phyloP scores from a whole-genome alignment of 805 yeast genomes.

The Saturnispora kantuleensis region DNA sequence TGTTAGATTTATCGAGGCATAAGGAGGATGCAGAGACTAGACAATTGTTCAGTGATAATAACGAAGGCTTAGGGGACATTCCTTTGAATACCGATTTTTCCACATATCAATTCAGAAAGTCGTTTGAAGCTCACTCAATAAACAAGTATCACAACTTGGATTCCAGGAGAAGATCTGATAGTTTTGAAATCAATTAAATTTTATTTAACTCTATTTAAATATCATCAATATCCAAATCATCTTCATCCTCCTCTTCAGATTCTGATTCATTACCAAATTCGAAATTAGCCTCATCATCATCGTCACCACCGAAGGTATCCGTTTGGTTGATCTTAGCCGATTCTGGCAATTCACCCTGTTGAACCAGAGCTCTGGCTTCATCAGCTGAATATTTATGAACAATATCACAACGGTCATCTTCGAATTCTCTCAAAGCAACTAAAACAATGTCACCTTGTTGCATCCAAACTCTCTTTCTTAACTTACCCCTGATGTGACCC shows the following conservation, averaged over 20 bases:
- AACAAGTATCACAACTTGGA: constrained; percentile 20
- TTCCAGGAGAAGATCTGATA: constrained; percentile 46
- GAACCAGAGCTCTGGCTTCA: constrained; percentile 94
- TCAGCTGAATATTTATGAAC: constrained; percentile 94
- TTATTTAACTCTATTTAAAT: constrained; percentile 37
- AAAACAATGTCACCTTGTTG: constrained; percentile 96
- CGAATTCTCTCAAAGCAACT: constrained; percentile 95
- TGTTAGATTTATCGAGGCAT: constrained; percentile 69
- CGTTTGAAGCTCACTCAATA: constrained; percentile 42
- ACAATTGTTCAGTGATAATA: constrained; percentile 32
- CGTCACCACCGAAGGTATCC: constrained; percentile 92
- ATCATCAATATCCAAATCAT: constrained; percentile 86
- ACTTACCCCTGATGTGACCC: constrained; percentile 98
- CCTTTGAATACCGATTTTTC: constrained; percentile 83
- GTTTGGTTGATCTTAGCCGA: constrained; percentile 95
- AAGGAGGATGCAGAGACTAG: constrained; percentile 37
- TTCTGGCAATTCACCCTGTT: constrained; percentile 95
- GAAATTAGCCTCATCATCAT: constrained; percentile 95
- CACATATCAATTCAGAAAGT: constrained; percentile 60
- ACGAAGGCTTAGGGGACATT: constrained; percentile 47
- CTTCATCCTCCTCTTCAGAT: constrained; percentile 52
- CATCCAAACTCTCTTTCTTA: constrained; percentile 99
- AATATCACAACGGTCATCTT: constrained; percentile 96
- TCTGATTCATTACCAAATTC: constrained; percentile 93
- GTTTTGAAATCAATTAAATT: constrained; percentile 33